These are phyloP conservation scores for Penicillium palitans DNA, from an alignment of 2,329 filamentous ascomycete genomes.

Conservation along the genomic window DNA sequence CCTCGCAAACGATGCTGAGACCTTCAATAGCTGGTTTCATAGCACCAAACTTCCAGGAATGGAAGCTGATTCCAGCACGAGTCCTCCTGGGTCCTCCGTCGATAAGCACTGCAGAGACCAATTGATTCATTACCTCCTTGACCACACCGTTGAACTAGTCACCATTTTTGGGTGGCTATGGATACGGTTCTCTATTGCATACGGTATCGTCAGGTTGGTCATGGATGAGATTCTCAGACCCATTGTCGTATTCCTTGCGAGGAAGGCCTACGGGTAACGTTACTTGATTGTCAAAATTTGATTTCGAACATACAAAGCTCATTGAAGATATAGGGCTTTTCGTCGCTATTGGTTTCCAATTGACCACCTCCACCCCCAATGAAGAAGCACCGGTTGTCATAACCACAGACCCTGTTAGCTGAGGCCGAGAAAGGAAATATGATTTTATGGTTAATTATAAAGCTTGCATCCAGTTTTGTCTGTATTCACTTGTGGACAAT, in stretches of 20 bases:
- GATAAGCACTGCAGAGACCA: background rate
- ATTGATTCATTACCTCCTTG: background rate
- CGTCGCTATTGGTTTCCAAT: background rate
- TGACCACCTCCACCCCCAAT: too few species aligned
- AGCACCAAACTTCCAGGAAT: background rate
- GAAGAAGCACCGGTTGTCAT: background rate
- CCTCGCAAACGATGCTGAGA: background rate
- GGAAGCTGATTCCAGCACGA: too few species aligned
- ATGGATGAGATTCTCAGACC: background rate
- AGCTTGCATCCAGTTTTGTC: too few species aligned
- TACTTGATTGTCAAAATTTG: background rate
- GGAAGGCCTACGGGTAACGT: background rate
- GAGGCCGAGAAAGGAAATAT: too few species aligned
- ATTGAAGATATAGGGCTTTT: background rate
- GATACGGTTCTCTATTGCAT: background rate
- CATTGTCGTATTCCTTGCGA: background rate
- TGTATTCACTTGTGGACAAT: background rate
- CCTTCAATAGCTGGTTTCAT: background rate
- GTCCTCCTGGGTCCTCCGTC: too few species aligned
- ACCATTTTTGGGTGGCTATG: background rate
- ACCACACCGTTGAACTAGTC: background rate
- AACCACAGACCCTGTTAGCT: too few species aligned
- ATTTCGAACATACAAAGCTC: background rate
- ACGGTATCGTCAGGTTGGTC: too few species aligned
- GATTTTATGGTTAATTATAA: too few species aligned